Base-by-base conservation (phyloP, 305 asterid species). In the Fraxinus ornus region DNA sequence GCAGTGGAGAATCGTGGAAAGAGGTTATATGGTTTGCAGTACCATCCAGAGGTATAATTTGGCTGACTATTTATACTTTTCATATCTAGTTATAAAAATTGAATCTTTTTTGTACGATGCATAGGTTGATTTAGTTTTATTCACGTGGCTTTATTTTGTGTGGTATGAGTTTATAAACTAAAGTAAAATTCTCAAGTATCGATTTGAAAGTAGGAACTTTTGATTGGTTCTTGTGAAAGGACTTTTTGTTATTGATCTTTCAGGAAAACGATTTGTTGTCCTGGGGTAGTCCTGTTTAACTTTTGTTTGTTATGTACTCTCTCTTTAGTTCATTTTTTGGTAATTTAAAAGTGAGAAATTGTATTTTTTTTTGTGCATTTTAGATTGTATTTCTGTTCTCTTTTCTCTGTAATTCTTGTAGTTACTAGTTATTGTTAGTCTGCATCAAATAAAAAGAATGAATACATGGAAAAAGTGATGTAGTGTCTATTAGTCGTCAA, bases 21-120 rank as follows among this genome's bases (percentile, higher is more conserved):
- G 88, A 77, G 90, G 86, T 88, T 94, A 78, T 94, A 92, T 80
- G 98, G 99, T 13, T 85, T 97, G 88, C 99, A 97, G 90, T 97
- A 93, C 87, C 99, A 97, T 88, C 99, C 99, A 1, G 98, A 97
- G 97, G 99, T 89, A 83, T 78, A 72, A 17, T 79, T 37, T 77
- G 73, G 74, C 30, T 39, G 8, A 17, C 60, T 33, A 30, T 70
- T 30, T 70, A 13, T 70, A 26, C 75, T 13, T 68, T 30, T 68
- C 74, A 24, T 30, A 4, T 28, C 75, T 30, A 71, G 2, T 32
- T 30, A 13, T 71, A 71, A 30, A 71, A 71, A 30, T 2, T 30
- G 24, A 32, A 71, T 15, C 76, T 71, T 71, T 70, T 71, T 32
- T 71, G 39, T 4, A 4, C n/a, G 1, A 30, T 70, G 75, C 39